Base-by-base conservation (phyloP, 306 rosid species). In the Lotus japonicus region DNA sequence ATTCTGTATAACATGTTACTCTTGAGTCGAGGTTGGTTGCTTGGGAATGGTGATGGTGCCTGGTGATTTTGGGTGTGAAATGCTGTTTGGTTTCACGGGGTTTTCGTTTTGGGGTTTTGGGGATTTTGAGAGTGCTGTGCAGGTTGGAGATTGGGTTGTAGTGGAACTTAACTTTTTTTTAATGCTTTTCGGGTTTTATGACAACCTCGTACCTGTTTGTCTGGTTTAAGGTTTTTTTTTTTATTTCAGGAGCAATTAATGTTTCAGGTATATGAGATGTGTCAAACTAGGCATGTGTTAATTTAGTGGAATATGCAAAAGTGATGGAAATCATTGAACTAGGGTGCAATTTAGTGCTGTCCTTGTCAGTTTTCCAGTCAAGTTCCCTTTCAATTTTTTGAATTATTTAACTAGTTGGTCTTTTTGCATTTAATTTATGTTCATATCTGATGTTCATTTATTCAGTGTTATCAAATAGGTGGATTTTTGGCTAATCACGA, bases 261-360 rank as follows among this genome's bases (percentile, higher is more conserved):
- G 33, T 75, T 62, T 77, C 5, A 23, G 63, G 53, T 13, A 58
- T 42, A 60, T 41, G 5, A 72, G 66, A 77, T 44, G 56, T 52
- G 86, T 66, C 79, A 76, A 82, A 84, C 42, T 77, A 19, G 86
- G 81, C 73, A 62, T 68, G 64, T 79, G 57, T 71, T 74, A 65
- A 68, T 75, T 74, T 66, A 23, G 72, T 69, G 62, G 53, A 75
- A 19, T 66, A 46, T 78, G 65, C 58, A 41, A 74, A 44, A 39
- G 14, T 31, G 77, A 48, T 39, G 42, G 64, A 55, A 35, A 21
- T 33, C 80, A 23, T 72, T 73, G 48, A 63, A 68, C 66, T 72
- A 39, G 18, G 54, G 28, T 72, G 52, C 53, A 49, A 36, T 49
- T 60, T 68, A 57, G 77, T 64, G 72, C 61, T 64, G 56, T 44